phyloP scores from a whole-genome alignment of 2,329 filamentous ascomycete genomes.

The Colletotrichum sp. region DNA sequence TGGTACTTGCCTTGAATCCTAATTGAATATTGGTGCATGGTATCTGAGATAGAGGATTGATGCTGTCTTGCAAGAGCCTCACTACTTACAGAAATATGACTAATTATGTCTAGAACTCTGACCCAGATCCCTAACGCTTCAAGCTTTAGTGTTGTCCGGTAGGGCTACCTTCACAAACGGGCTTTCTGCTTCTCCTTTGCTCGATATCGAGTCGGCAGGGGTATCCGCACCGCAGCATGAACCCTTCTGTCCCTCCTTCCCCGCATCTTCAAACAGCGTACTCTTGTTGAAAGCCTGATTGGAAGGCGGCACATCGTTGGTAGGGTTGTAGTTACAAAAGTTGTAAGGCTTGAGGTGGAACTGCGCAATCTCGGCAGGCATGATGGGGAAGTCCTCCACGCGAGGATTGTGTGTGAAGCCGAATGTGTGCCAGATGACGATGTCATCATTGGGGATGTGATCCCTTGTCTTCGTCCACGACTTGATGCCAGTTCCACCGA shows the following conservation, averaged over 20 bases:
- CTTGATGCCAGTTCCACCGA: constrained; percentile 35
- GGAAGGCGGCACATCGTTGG: constrained; percentile 53
- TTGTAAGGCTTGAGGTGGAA: constrained; percentile 56
- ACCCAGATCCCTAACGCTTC: no score
- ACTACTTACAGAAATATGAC: no score
- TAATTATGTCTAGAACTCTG: no score
- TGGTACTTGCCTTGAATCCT: no score
- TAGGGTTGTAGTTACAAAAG: constrained; percentile 58
- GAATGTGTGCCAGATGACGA: constrained; percentile 57
- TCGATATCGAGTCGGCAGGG: neutral
- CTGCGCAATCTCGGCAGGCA: constrained; percentile 65
- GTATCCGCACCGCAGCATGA: neutral
- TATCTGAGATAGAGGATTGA: no score
- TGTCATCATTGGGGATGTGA: constrained; percentile 52
- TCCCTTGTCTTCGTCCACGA: constrained; percentile 56
- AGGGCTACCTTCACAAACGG: neutral
- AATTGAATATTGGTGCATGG: no score
- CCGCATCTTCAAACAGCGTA: constrained; percentile 17
- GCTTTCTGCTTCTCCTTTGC: neutral
- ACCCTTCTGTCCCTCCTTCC: neutral
- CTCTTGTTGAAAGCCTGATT: constrained; percentile 47
- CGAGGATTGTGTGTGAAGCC: constrained; percentile 66
- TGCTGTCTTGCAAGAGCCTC: no score
- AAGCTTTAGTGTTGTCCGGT: neutral
- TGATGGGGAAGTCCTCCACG: constrained; percentile 71